Evolutionary conservation across 257 asterid genomes (phyloP).

Genomic region (Voacanga thouarsii): DNA sequence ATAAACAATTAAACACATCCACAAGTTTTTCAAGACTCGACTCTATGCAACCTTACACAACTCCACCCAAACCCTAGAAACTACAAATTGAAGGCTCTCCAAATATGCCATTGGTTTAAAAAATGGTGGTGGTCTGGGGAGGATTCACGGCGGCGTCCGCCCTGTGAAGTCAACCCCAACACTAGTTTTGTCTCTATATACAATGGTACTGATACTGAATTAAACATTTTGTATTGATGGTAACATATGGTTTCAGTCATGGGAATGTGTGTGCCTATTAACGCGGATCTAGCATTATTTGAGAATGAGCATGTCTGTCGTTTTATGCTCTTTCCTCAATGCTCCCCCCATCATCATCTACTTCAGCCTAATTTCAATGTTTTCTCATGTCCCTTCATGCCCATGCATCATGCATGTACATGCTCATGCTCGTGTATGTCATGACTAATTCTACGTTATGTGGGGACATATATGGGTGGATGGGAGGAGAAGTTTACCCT

Average conservation of each 20-base stretch:
- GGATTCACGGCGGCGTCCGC: conserved; percentile 37
- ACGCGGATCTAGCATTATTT: conserved; percentile 80
- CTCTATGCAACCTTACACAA: no score
- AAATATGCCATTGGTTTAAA: conserved; percentile 11
- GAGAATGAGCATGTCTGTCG: conserved; percentile 86
- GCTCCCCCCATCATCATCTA: not conserved
- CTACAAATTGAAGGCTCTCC: not conserved
- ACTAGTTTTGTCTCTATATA: conserved; percentile 16
- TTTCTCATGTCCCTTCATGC: conserved; percentile 6
- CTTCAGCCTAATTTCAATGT: not conserved
- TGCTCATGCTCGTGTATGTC: not conserved
- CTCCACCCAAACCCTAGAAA: no score
- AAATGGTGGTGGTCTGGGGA: conserved; percentile 6
- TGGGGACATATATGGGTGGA: no score
- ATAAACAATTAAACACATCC: no score
- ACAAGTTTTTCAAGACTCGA: no score
- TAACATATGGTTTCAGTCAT: conserved; percentile 26
- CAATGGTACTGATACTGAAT: not conserved
- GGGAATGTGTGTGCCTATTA: conserved; percentile 57
- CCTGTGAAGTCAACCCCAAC: conserved; percentile 57
- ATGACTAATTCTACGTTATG: no score
- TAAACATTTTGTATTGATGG: conserved; percentile 6
- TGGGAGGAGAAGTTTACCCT: no score
- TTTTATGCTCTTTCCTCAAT: conserved; percentile 28
- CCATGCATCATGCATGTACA: not conserved